Base-by-base conservation (phyloP, 2,329 filamentous ascomycete species). In the Clarireedia hainanense region DNA sequence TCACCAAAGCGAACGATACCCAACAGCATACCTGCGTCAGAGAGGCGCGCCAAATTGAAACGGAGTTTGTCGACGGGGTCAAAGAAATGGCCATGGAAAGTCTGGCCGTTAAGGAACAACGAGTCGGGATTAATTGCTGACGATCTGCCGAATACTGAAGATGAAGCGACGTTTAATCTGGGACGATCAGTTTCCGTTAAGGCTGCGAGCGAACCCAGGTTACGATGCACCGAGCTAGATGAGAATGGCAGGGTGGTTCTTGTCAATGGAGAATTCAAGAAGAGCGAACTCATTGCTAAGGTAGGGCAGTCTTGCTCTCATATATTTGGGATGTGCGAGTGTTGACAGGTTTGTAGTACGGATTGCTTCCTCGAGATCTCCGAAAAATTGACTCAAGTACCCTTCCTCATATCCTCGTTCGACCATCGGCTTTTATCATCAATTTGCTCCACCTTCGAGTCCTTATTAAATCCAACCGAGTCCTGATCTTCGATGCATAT, bases 361-460 rank as follows among this genome's bases (percentile, higher is more conserved):
- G 91, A 43, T 80, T 97, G 26, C 80, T 96, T 49, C 92, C 94
- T 55, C 91, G 94, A 59, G 94, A 99, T 75, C 77, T 99, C 56
- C 88, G 94, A 65, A 99, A 99, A 74, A 96, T 99, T 67, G 94
- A 99, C 71, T 96, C 91, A 14, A 96, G 90, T 57, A 89, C 95
- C 58, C 81, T 99, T 23, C 94, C 94, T 7, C 91, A 96, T 68
- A 97, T 99, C 56, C 85, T 97, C 61, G 85, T 99, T 61, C 90
- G 94, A 36, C 91, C 90, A 6, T 91, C 88, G 6, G 90, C 92
- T 4, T 97, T 99, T 60, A 79, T 99, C 2, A 88, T 99, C 64
- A 99, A 97, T 68, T 80, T 99, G 10, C 82, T 97, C n/a, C 94
- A 99, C 71, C 83, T 99, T 48, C 89, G 94, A 59, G 94, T 96